Evolutionary conservation across 2,329 filamentous ascomycete species (phyloP).

Genomic region (Aspergillus pseudonomiae): DNA sequence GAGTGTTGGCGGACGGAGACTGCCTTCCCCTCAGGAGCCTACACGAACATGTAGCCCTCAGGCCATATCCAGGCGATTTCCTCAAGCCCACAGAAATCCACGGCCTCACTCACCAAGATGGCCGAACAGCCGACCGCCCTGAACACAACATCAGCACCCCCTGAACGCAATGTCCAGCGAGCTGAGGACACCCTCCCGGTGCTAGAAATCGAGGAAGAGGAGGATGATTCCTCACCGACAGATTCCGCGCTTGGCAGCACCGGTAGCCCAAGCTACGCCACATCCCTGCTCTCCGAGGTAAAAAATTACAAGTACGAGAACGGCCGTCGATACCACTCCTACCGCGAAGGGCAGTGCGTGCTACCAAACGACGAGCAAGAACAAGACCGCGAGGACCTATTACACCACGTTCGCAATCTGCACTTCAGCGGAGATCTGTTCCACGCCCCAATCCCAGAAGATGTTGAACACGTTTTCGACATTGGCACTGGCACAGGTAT

Average conservation of each 20-base stretch:
- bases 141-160: background rate
- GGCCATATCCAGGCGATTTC: background rate
- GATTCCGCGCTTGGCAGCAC: background rate
- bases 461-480: background rate
- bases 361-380: background rate
- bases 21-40: background rate
- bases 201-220: background rate
- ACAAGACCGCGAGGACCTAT: background rate
- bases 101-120: background rate
- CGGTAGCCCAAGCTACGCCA: background rate
- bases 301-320: background rate
- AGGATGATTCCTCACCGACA: background rate
- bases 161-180: background rate
- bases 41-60: background rate
- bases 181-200: background rate
- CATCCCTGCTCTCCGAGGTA: background rate
- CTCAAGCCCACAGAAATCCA: background rate
- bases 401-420: background rate
- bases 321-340: constrained; percentile 1
- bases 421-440: background rate
- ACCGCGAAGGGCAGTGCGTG: background rate
- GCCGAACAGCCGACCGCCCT: background rate
- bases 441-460: background rate
- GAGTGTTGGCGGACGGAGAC: background rate
- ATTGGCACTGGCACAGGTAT: background rate